These are phyloP conservation scores for Phytophthora syringae DNA, from an alignment of 352 stramenopile genomes.

Conservation along the genomic window DNA sequence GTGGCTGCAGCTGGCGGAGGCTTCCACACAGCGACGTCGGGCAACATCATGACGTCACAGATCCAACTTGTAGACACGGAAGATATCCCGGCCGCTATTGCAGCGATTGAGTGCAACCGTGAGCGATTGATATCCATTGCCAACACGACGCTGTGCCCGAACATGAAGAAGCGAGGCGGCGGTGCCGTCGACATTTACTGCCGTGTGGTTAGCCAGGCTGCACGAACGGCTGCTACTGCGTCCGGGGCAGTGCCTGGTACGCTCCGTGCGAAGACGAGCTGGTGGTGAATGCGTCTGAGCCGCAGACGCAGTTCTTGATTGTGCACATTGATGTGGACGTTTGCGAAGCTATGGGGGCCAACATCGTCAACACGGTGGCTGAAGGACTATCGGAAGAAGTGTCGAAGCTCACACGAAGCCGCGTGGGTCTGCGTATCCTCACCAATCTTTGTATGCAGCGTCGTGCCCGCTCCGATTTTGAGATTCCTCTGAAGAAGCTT, in stretches of 20 bases:
- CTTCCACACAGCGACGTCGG: conserved; percentile 75
- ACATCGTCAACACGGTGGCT: conserved; percentile 90
- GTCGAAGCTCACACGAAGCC: conserved; percentile 65
- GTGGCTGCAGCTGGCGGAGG: conserved; percentile 73
- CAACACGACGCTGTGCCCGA: conserved; percentile 81
- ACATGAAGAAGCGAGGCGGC: conserved; percentile 89
- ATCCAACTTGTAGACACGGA: conserved; percentile 81
- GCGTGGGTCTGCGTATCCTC: conserved; percentile 83
- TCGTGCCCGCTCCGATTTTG: conserved; percentile 66
- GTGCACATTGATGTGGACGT: conserved; percentile 91
- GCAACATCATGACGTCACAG: conserved; percentile 90
- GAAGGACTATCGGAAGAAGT: conserved; percentile 84
- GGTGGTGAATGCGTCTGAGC: conserved; percentile 44
- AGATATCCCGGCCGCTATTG: conserved; percentile 63
- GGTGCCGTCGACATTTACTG: conserved; percentile 83
- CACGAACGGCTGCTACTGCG: conserved; percentile 29
- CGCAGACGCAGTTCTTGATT: conserved; percentile 64
- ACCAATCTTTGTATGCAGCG: conserved; percentile 91
- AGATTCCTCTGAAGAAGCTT: conserved; percentile 78
- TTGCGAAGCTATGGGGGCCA: conserved; percentile 90
- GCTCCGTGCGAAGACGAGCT: conserved; percentile 61
- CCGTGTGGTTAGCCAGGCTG: conserved; percentile 68
- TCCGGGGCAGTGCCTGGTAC: conserved; percentile 59
- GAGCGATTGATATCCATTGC: conserved; percentile 69
- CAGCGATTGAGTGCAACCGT: conserved; percentile 57